These are phyloP conservation scores for Colletotrichum godetiae DNA, from an alignment of 2,329 filamentous ascomycete species.

Conservation along the genomic window DNA sequence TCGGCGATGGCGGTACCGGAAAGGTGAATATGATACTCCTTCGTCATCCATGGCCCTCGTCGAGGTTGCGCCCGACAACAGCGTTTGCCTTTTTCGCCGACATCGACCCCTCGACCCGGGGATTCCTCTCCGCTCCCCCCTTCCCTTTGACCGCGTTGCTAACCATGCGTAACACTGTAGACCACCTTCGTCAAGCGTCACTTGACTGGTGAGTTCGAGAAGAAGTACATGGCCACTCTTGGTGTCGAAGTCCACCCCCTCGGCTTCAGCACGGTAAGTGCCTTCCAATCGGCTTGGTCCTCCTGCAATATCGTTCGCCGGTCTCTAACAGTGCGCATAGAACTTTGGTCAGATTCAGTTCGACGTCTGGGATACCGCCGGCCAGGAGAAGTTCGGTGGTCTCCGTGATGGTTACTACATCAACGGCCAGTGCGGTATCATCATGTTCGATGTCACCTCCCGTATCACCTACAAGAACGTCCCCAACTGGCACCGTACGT, in stretches of 20 bases:
- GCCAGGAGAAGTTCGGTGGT: constrained; percentile 99
- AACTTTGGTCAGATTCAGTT: constrained; percentile 98
- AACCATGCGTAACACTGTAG: constrained; percentile 58
- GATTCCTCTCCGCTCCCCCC: neutral
- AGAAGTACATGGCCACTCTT: constrained; percentile 99
- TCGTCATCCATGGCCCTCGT: neutral
- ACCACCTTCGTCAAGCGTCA: constrained; percentile 99
- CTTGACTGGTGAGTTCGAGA: constrained; percentile 99
- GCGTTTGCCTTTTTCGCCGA: neutral
- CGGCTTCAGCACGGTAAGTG: constrained; percentile 94
- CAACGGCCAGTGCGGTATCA: constrained; percentile 99
- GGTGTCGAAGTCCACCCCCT: constrained; percentile 99
- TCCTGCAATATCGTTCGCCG: neutral
- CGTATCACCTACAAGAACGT: constrained; percentile 99
- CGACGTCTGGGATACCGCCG: constrained; percentile 99
- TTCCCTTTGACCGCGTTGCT: constrained; percentile 31
- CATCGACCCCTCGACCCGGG: neutral
- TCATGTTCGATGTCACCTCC: constrained; percentile 99
- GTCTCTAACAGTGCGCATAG: constrained; percentile 63
- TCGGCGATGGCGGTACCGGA: constrained; percentile 98
- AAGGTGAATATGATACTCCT: constrained; percentile 71
- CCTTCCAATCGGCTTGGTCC: constrained; percentile 28
- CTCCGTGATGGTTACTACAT: constrained; percentile 99
- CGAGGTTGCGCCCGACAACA: neutral
- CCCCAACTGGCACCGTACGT: constrained; percentile 99